Conservation (phyloP, 768 basidiomycete species). For the Pleurotus djamor region DNA sequence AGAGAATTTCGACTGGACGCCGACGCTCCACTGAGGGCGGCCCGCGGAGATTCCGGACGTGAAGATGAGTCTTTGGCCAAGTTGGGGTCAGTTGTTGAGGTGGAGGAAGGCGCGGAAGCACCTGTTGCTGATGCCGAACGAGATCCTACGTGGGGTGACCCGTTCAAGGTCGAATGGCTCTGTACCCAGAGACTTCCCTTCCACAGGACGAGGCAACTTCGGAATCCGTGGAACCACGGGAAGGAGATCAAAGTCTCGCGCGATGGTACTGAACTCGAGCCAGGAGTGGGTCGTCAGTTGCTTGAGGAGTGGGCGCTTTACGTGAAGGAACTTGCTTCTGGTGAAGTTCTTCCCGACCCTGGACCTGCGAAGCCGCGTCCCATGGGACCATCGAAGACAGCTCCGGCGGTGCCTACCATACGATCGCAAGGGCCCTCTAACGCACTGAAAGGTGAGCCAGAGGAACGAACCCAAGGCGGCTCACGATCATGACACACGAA, state of each 20-base stretch:
- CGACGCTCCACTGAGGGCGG: constrained; percentile 36
- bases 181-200: constrained; percentile 73
- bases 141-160: constrained; percentile 61
- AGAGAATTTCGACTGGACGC: constrained; percentile 36
- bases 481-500: constrained; percentile 10
- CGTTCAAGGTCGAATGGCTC: constrained; percentile 86
- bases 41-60: constrained; percentile 13
- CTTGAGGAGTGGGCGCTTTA: constrained; percentile 63
- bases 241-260: constrained; percentile 78
- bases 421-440: neutral
- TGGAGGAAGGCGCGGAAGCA: constrained; percentile 19
- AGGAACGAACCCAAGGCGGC: constrained; percentile 1
- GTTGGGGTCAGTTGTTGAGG: constrained; percentile 20
- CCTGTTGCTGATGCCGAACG: constrained; percentile 17
- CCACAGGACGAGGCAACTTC: constrained; percentile 69
- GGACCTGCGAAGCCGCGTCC: neutral
- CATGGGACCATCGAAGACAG: constrained; percentile 9
- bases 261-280: constrained; percentile 93
- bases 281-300: constrained; percentile 62
- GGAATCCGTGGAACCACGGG: constrained; percentile 93
- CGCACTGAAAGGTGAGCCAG: neutral
- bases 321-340: constrained; percentile 19
- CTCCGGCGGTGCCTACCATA: neutral
- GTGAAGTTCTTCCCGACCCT: neutral
- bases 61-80: constrained; percentile 3